Conservation (phyloP, 176 grass and related monocot species). For the Dendrocalamus sinicus region DNA sequence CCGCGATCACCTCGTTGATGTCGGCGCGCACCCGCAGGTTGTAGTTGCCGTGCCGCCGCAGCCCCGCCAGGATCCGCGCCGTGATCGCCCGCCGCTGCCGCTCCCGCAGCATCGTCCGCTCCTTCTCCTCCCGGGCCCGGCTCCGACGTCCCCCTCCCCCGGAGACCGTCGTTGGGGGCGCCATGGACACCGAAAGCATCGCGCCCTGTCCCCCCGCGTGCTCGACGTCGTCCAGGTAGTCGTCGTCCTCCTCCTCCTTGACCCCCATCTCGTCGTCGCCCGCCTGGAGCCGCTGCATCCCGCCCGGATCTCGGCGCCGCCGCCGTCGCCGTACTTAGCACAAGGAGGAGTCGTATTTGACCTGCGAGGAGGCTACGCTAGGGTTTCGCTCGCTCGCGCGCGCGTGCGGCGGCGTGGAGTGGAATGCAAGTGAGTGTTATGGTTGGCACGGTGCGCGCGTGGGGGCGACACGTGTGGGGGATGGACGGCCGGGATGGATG, state of each 20-base stretch:
- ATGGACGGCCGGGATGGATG: too few relatives aligned
- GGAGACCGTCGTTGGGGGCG: too few relatives aligned
- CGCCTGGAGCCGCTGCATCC: conserved; percentile 8
- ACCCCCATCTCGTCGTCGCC: conserved; percentile 52
- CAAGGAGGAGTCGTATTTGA: not conserved
- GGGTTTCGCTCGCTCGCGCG: conserved; percentile 60
- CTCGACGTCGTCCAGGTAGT: conserved; percentile 18
- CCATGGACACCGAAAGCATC: too few relatives aligned
- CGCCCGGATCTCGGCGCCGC: conserved; percentile 30
- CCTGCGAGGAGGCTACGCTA: conserved; percentile 15
- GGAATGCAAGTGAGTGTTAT: conserved; percentile 35
- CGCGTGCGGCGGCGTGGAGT: conserved; percentile 39
- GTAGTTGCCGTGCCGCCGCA: conserved; percentile 89
- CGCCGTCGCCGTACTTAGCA: not conserved
- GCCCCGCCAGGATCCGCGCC: conserved; percentile 75
- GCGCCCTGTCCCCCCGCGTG: too few relatives aligned
- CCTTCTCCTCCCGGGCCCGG: conserved; percentile 76
- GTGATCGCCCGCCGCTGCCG: conserved; percentile 81
- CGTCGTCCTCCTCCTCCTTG: conserved; percentile 24
- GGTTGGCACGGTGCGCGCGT: conserved; percentile 52
- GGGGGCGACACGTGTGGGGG: conserved; percentile 53
- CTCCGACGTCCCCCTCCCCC: conserved; percentile 9
- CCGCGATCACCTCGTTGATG: conserved; percentile 75
- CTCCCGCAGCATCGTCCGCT: conserved; percentile 89
- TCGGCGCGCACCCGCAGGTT: conserved; percentile 76